These are phyloP conservation scores for Lophiostoma macrostomum DNA, from an alignment of 495 filamentous ascomycete genomes.

Conservation along the genomic window DNA sequence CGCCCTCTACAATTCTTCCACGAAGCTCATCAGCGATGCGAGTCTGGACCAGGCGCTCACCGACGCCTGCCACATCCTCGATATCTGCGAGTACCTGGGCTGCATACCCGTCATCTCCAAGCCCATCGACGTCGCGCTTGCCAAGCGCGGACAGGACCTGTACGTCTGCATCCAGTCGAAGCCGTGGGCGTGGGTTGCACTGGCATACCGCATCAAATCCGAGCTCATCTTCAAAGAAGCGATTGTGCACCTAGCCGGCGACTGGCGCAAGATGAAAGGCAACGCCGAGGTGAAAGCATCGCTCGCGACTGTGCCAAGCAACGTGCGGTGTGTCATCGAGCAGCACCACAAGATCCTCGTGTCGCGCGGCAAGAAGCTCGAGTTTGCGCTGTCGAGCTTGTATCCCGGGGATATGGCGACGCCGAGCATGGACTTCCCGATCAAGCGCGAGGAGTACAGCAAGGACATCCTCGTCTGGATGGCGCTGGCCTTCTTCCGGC, in stretches of 20 bases:
- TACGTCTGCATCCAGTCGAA: conserved; percentile 41
- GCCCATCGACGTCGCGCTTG: conserved; percentile 44
- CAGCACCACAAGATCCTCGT: conserved; percentile 21
- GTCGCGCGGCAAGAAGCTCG: conserved; percentile 42
- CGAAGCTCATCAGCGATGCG: conserved; percentile 37
- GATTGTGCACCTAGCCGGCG: conserved; percentile 48
- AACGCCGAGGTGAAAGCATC: conserved; percentile 16
- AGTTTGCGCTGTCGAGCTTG: conserved; percentile 6
- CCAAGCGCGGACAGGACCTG: conserved; percentile 43
- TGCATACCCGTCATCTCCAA: conserved; percentile 40
- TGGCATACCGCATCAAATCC: conserved; percentile 44
- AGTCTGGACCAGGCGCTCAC: conserved; percentile 33
- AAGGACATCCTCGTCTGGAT: conserved; percentile 41
- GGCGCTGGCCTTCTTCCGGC: conserved; percentile 34
- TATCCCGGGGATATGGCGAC: conserved; percentile 17
- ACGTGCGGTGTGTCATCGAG: conserved; percentile 46
- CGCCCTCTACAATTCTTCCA: conserved; percentile 42
- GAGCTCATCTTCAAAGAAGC: conserved; percentile 48
- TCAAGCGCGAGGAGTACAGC: conserved; percentile 32
- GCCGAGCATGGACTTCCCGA: conserved; percentile 2
- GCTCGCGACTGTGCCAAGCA: conserved; percentile 15
- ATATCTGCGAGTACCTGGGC: conserved; percentile 45
- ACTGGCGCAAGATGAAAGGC: conserved; percentile 35
- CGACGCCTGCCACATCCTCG: conserved; percentile 39
- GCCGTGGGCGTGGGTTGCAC: conserved; percentile 45